Evolutionary conservation across 306 rosid genomes (phyloP).

Genomic region (Pterocarpus macrocarpus): DNA sequence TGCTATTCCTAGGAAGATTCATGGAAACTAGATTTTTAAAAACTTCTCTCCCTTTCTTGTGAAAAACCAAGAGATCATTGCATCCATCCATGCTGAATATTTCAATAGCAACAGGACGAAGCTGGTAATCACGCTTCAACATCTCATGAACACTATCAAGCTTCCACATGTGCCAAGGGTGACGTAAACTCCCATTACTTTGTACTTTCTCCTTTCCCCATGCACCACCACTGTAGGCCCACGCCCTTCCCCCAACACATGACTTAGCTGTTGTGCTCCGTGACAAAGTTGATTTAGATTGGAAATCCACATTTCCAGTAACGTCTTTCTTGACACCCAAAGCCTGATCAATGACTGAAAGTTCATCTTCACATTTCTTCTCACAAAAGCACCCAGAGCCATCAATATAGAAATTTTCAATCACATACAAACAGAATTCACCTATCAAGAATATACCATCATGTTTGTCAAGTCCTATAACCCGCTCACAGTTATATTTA

Average conservation of each 20-base stretch:
- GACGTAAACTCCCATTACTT: conserved; percentile 82
- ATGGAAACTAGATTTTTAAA: conserved; percentile 88
- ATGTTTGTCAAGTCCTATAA: conserved; percentile 96
- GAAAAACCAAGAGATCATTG: conserved; percentile 97
- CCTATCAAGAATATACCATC: conserved; percentile 98
- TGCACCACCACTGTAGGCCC: conserved; percentile 99
- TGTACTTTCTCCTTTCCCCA: conserved; percentile 98
- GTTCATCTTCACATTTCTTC: conserved; percentile 88
- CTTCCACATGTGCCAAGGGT: conserved; percentile 99
- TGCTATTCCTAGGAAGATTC: conserved; percentile 98
- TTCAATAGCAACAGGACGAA: conserved; percentile 99
- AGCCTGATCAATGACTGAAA: conserved; percentile 97
- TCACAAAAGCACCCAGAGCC: conserved; percentile 89
- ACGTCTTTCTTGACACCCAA: conserved; percentile 93
- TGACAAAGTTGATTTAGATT: conserved; percentile 80
- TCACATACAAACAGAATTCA: conserved; percentile 89
- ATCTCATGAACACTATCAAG: conserved; percentile 97
- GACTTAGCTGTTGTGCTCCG: conserved; percentile 71
- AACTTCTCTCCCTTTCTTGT: conserved; percentile 97
- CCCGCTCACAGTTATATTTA: conserved; percentile 95
- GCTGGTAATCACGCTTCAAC: conserved; percentile 98
- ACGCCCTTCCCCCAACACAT: conserved; percentile 93
- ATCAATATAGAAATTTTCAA: conserved; percentile 89
- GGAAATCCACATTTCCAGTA: conserved; percentile 74
- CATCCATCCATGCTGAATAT: conserved; percentile 99